These are phyloP conservation scores for Tubosaeta brunneosetosa DNA, from an alignment of 768 basidiomycete species.

Conservation along the genomic window DNA sequence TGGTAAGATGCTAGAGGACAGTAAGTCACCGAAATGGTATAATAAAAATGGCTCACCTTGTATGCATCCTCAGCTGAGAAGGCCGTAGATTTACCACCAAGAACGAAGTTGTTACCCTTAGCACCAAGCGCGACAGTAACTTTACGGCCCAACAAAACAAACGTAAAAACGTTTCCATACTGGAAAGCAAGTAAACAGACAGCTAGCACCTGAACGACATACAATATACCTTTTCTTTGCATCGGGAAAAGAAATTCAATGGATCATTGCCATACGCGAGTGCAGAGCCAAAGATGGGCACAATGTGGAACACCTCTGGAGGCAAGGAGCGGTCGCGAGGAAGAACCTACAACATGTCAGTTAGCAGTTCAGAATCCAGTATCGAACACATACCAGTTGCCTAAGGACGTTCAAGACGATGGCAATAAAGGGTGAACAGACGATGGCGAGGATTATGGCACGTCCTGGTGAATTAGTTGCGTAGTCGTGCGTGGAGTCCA, in stretches of 20 bases:
- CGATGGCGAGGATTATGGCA: slow-evolving; percentile 37
- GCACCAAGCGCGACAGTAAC: slow-evolving; percentile 89
- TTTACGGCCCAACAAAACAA: slow-evolving; percentile 81
- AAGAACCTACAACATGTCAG: slow-evolving; percentile 43
- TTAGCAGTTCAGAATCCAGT: neutral
- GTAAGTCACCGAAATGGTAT: neutral
- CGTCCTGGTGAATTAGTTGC: slow-evolving; percentile 23
- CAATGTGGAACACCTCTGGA: slow-evolving; percentile 88
- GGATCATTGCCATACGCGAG: slow-evolving; percentile 90
- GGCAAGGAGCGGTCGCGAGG: slow-evolving; percentile 72
- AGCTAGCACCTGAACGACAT: neutral
- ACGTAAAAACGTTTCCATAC: slow-evolving; percentile 98
- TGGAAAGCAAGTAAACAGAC: slow-evolving; percentile 27
- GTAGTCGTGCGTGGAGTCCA: slow-evolving; percentile 19
- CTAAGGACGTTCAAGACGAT: slow-evolving; percentile 71
- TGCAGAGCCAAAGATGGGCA: slow-evolving; percentile 89
- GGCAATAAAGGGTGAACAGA: slow-evolving; percentile 65
- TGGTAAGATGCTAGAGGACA: slow-evolving; percentile 69
- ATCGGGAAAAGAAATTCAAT: slow-evolving; percentile 76
- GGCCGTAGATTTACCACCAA: slow-evolving; percentile 89
- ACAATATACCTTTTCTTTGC: slow-evolving; percentile 68
- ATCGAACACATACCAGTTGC: slow-evolving; percentile 58
- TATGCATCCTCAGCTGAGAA: slow-evolving; percentile 97
- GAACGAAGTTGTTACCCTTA: slow-evolving; percentile 89
- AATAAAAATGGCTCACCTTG: slow-evolving; percentile 47